These are phyloP conservation scores for Citrus mangshanensis DNA, from an alignment of 345 rosid species.

Conservation along the genomic window DNA sequence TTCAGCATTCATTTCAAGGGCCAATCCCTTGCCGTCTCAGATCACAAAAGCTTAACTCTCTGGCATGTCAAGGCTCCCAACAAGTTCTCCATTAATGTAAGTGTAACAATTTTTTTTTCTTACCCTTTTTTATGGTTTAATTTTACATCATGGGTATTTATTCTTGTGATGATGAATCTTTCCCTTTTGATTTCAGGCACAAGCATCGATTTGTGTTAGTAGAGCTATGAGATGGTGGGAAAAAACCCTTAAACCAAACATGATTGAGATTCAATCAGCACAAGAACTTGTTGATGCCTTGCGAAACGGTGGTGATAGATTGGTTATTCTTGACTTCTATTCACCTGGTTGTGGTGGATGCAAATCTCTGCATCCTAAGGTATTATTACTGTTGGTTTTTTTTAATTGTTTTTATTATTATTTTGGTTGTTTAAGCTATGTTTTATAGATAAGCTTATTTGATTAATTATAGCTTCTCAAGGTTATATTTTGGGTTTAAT, in stretches of 20 bases:
- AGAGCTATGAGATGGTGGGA: constrained; percentile 78
- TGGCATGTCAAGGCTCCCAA: constrained; percentile 26
- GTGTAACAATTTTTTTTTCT: constrained; percentile 1
- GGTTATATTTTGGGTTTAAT: background rate
- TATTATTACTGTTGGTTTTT: background rate
- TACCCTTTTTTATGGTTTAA: no score
- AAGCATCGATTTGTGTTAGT: constrained; percentile 44
- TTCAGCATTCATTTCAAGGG: constrained; percentile 37
- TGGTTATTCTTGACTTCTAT: constrained; percentile 67
- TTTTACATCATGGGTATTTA: background rate
- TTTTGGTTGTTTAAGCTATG: background rate
- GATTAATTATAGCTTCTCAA: background rate
- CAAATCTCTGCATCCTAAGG: constrained; percentile 84
- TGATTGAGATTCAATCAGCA: constrained; percentile 65
- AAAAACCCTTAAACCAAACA: constrained; percentile 52
- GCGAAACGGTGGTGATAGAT: constrained; percentile 51
- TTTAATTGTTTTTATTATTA: no score
- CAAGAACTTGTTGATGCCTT: constrained; percentile 57
- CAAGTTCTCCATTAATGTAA: constrained; percentile 37
- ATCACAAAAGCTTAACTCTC: constrained; percentile 27
- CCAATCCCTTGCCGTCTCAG: constrained; percentile 24
- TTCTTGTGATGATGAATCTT: background rate
- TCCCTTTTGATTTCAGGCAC: constrained; percentile 26
- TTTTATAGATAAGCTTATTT: background rate
- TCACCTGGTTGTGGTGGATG: constrained; percentile 90